Evolutionary conservation across 1,284 basidiomycete species (phyloP), one percentile per base, ranked within the genome.

Genomic region (Ceratobasidium sp.): DNA sequence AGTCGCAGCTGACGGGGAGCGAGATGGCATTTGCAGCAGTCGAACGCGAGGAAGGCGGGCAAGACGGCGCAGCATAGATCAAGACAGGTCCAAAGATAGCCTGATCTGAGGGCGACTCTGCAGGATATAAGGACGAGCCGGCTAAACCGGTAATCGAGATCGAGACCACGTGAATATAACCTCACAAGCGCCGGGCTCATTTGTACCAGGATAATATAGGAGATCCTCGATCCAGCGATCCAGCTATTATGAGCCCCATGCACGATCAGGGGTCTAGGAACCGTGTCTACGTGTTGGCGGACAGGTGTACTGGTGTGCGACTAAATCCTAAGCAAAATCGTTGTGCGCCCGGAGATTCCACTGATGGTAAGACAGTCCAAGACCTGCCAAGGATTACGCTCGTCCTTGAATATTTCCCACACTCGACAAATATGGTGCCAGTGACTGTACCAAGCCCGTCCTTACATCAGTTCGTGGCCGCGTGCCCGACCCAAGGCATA

Each of bases 81-180:
- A 21, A 10, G 12, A 32, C 52, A 9, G 16, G 23, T 12, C 2
- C 46, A 50, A 39, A 39, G 48, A 12, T 21, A 52, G 34, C 55
- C 39, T n/a, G 46, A 26, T 55, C 10, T 39, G 23, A 41, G 32
- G 36, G 16, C 30, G 39, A 23, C 18, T n/a, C 41, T 34, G 12
- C 21, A 26, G 52, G 36, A 53, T 41, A 41, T 36, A 46, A 48
- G 34, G 65, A 36, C 39, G 53, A 43, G 26, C 65, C 65, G 65
- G 65, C 34, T 57, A 41, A 46, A 14, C 65, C 65, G 65, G 62
- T 5, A 53, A 41, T 21, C 14, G 21, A 52, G 12, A 14, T 43
- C 53, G 34, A 8, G 18, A 57, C 55, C 62, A 67, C 64, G 65
- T 69, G 65, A 69, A 69, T 69, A 57, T 69, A 2, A 69, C 30